Conservation (phyloP, 225 moss, liverwort and hornwort species). For the Physcomitrellopsis africana region DNA sequence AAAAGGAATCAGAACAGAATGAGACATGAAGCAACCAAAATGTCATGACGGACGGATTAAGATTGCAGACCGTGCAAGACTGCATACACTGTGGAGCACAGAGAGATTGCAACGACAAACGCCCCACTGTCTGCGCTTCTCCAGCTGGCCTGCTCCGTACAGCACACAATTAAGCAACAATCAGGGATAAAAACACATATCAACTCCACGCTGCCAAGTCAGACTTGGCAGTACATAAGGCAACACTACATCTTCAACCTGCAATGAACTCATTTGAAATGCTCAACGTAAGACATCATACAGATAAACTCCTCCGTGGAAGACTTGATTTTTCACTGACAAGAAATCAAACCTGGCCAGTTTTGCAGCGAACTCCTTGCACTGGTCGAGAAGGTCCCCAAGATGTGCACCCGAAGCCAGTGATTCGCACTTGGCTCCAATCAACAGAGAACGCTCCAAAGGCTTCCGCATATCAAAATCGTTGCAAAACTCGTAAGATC, state of each 20-base stretch:
- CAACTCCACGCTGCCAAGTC: slow-evolving; percentile 4
- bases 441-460: slow-evolving; percentile 51
- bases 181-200: slow-evolving; percentile 11
- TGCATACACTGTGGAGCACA: slow-evolving; percentile 92
- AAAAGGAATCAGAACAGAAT: slow-evolving; percentile 6
- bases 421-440: slow-evolving; percentile 51
- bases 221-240: not conserved
- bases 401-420: slow-evolving; percentile 59
- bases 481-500: slow-evolving; percentile 52
- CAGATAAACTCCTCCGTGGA: not conserved
- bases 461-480: slow-evolving; percentile 69
- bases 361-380: slow-evolving; percentile 65
- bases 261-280: slow-evolving; percentile 1
- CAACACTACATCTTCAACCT: slow-evolving; percentile 10
- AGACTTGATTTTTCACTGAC: slow-evolving; percentile 5
- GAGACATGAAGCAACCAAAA: slow-evolving; percentile 8
- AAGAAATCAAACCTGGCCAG: slow-evolving; percentile 57
- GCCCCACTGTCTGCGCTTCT: slow-evolving; percentile 66
- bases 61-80: slow-evolving; percentile 65
- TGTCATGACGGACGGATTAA: slow-evolving; percentile 21
- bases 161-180: slow-evolving; percentile 13
- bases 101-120: slow-evolving; percentile 82
- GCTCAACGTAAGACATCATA: not conserved
- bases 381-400: slow-evolving; percentile 53
- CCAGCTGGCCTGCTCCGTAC: slow-evolving; percentile 48